Percentiles rank a stretch among this genome's conserved stretches.
phyloP scores from a whole-genome alignment of 805 yeast species.

The Candida hungchunana region DNA sequence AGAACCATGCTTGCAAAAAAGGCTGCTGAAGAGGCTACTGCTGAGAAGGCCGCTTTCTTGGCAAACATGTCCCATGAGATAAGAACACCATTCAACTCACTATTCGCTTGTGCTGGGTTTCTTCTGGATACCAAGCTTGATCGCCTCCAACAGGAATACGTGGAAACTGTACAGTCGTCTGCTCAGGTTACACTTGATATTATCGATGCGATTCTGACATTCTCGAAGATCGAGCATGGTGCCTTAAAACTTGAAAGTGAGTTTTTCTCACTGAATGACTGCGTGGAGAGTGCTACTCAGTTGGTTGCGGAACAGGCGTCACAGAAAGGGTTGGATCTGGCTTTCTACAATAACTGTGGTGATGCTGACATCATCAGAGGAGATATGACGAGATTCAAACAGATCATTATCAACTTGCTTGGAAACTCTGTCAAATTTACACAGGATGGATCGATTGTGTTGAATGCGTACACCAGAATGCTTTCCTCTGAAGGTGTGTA shows the following conservation, averaged over 20 bases:
- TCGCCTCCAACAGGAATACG: slow-evolving; percentile 84
- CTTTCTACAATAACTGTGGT: slow-evolving; percentile 73
- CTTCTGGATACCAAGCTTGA: slow-evolving; percentile 81
- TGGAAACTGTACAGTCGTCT: slow-evolving; percentile 78
- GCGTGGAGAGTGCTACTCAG: slow-evolving; percentile 82
- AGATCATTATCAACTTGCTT: slow-evolving; percentile 75
- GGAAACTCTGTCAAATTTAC: slow-evolving; percentile 89
- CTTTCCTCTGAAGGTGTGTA: slow-evolving; percentile 30
- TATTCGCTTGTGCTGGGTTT: slow-evolving; percentile 87
- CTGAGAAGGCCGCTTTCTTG: slow-evolving; percentile 80
- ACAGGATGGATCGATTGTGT: slow-evolving; percentile 71
- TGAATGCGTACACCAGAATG: slow-evolving; percentile 53
- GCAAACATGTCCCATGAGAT: slow-evolving; percentile 87
- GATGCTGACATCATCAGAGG: slow-evolving; percentile 81
- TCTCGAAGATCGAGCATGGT: slow-evolving; percentile 87
- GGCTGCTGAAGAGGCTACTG: slow-evolving; percentile 85
- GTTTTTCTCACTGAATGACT: slow-evolving; percentile 75
- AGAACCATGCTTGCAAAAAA: slow-evolving; percentile 67
- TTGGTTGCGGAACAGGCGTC: slow-evolving; percentile 84
- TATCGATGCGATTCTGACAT: slow-evolving; percentile 83
- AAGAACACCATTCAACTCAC: slow-evolving; percentile 87
- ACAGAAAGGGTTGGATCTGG: slow-evolving; percentile 71
- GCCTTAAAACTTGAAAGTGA: slow-evolving; percentile 83
- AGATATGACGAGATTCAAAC: slow-evolving; percentile 79
- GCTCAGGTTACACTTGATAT: slow-evolving; percentile 83